These are phyloP conservation scores for Lepidium aucheri DNA, from an alignment of 345 rosid genomes.

Conservation along the genomic window DNA sequence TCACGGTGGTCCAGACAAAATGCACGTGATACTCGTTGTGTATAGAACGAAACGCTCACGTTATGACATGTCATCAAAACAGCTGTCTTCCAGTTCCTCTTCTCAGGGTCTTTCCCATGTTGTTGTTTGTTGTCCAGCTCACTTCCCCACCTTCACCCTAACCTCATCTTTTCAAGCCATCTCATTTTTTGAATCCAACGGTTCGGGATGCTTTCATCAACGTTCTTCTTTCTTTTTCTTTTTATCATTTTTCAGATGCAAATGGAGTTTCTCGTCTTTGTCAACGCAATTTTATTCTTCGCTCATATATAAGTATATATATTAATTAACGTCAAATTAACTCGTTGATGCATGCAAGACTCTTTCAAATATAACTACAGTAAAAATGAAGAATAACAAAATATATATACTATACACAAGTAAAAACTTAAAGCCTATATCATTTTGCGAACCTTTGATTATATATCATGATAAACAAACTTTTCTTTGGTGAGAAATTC, in stretches of 20 bases:
- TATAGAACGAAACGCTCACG: constrained; percentile 4
- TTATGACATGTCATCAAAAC: constrained; percentile 16
- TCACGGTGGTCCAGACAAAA: constrained; percentile 27
- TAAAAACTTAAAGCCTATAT: background rate
- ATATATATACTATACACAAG: too few species aligned
- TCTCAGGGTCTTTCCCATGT: constrained; percentile 22
- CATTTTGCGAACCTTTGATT: background rate
- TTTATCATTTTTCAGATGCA: too few species aligned
- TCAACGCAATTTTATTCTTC: too few species aligned
- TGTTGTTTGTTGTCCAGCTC: background rate
- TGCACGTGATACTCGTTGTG: constrained; percentile 26
- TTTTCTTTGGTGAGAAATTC: background rate
- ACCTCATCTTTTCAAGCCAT: background rate
- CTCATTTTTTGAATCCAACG: constrained; percentile 3
- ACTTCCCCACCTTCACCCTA: background rate
- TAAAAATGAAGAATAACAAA: too few species aligned
- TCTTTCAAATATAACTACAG: background rate
- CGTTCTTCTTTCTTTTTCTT: background rate
- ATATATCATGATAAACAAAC: background rate
- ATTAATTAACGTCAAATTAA: too few species aligned
- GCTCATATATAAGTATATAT: background rate
- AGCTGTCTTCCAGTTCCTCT: constrained; percentile 26
- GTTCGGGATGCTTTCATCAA: background rate
- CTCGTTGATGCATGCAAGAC: background rate
- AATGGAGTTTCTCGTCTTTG: background rate